Base-by-base conservation (phyloP, 176 grass and related monocot species). In the Raddia distichophylla region DNA sequence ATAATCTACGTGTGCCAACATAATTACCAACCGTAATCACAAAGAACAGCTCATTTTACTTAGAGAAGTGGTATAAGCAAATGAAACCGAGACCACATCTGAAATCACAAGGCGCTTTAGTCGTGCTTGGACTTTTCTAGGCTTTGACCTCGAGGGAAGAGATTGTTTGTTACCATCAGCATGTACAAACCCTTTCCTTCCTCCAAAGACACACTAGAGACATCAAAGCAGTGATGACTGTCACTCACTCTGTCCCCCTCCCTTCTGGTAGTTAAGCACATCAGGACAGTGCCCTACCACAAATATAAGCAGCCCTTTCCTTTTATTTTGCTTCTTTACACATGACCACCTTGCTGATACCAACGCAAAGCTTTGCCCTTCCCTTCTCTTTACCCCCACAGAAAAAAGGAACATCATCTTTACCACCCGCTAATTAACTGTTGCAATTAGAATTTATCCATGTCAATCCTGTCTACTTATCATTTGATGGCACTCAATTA, bases 141-240 rank as follows among this genome's bases (percentile, higher is more conserved):
- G 67, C 43, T 77, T 89, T 91, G 90, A 91, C 86, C 82, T 91
- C 67, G 78, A 88, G 33, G 67, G 9, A 18, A 75, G 60, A 50
- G 47, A 40, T 44, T 15, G 18, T 40, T 79, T 19, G 18, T 40
- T 79, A 10, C 57, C 7, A 15, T 37, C n/a, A 45, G 62, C 34
- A 33, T 27, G 18, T 1, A 40, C 4, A 2, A 40, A 0, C 60
- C 58, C 16, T 59, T 61, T 16, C 60, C 47, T 69, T 69, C 87
- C 42, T 82, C 77, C 79, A 90, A 83, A 86, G 88, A 79, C 37
- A 3, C 37, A 40, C 83, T 84, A 74, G 68, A 80, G 57, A 33
- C 69, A 61, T 64, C 79, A 77, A 83, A 78, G 73, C 51, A 67
- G 67, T 79, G 35, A 79, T 78, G 83, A 40, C 37, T 40, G 37